Conservation (phyloP, 2,329 filamentous ascomycete genomes). For the Fusarium buxicola region DNA sequence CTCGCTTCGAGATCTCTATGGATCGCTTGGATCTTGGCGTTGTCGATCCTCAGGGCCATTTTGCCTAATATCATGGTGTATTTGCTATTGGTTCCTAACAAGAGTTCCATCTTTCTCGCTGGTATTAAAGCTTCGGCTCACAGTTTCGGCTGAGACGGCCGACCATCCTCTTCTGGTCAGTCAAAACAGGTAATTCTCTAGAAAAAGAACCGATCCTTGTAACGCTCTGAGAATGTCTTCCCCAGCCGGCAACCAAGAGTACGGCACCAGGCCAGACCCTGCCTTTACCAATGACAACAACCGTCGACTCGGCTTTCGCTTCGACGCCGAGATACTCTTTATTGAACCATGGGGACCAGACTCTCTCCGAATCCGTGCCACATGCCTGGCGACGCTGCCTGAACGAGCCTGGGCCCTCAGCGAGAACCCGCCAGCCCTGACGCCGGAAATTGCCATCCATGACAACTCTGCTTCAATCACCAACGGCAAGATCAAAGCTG, state of each 20-base stretch:
- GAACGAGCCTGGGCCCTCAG: conserved; percentile 54
- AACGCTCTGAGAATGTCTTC: background rate
- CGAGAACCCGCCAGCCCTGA: conserved; percentile 10
- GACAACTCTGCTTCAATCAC: conserved; percentile 35
- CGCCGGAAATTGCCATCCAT: conserved; percentile 35
- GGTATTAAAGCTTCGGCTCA: conserved; percentile 13
- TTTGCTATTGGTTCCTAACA: background rate
- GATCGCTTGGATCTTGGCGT: background rate
- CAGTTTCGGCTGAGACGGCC: background rate
- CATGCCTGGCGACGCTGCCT: conserved; percentile 53
- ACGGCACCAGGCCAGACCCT: conserved; percentile 30
- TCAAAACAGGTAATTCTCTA: background rate
- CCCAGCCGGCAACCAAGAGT: conserved; percentile 25
- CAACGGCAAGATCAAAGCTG: conserved; percentile 49
- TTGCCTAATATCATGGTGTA: conserved; percentile 9
- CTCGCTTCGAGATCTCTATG: background rate
- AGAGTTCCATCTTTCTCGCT: background rate
- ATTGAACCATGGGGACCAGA: conserved; percentile 62
- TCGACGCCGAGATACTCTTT: conserved; percentile 60
- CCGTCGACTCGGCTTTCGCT: conserved; percentile 45
- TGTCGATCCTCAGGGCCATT: conserved; percentile 10
- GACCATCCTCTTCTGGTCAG: background rate
- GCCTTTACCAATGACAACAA: conserved; percentile 34
- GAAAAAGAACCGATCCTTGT: background rate
- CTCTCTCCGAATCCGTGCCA: conserved; percentile 60